Evolutionary conservation across 495 filamentous ascomycete species (phyloP), one percentile per base, ranked within the genome.

Genomic region (Tuber indicum): DNA sequence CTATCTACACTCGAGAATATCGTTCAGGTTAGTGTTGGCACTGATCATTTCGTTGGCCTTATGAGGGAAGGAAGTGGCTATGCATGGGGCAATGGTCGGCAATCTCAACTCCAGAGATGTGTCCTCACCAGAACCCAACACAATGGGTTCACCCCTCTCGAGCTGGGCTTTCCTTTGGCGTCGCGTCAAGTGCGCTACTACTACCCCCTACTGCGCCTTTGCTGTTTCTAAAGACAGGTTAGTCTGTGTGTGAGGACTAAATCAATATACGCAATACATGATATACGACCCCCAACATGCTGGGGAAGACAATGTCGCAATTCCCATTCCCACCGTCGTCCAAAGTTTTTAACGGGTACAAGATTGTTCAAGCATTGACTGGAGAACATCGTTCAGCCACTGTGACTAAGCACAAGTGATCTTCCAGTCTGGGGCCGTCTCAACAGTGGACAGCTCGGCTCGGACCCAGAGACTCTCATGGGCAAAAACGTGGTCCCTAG

Each of bases 171-270:
- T n/a, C 89, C 90, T 47, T 47, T 85, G 86, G 73, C 87, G 88
- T 83, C 87, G 88, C 78, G 88, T 90, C 62, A 85, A 83, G 4
- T 83, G 86, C 70, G 86, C 94, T 70, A 87, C 85, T 9, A 87
- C 87, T 76, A 92, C 92, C 70, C 86, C 88, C 26, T 91, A 92
- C 84, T 91, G 93, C 85, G 89, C 86, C 77, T 93, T 97, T 80
- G 92, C 93, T 69, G 87, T 97, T 76, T 90, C 91, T 84, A 86
- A 88, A 32, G 88, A 90, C 62, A 90, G 89, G 46, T 87, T 90
- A 42, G 90, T 96, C 75, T 95, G 89, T 84, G 87, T 90, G 39
- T 98, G 94, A 93, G 95, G 94, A 12, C 85, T 93, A 46, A 98
- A 97, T 86, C 92, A 91, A 83, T 97, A 91, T 83, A 92, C 91